Evolutionary conservation across 176 grass and related monocot genomes (phyloP).

Genomic region (Echinochloa phyllopogon): DNA sequence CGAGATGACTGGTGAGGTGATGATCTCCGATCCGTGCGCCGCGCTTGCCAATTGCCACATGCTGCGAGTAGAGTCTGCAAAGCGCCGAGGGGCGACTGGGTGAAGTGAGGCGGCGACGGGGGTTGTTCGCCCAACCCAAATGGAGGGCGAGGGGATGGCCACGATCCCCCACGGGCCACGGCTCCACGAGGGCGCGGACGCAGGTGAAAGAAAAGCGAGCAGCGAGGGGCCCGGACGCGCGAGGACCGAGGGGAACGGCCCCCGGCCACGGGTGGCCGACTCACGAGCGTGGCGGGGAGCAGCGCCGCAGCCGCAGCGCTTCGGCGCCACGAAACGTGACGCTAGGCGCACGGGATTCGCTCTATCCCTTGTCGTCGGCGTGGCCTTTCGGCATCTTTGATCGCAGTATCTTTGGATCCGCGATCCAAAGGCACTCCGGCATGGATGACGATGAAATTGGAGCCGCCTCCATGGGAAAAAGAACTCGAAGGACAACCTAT

Average conservation of each 20-base stretch:
- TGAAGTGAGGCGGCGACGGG: background rate
- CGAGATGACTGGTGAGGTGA: background rate
- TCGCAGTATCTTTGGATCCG: background rate
- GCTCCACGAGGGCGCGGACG: background rate
- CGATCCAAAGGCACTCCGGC: background rate
- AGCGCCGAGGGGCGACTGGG: background rate
- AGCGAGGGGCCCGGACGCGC: background rate
- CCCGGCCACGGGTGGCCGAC: background rate
- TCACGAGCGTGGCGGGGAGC: background rate
- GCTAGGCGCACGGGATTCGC: constrained; percentile 22
- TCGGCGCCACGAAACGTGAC: constrained; percentile 7
- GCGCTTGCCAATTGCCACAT: background rate
- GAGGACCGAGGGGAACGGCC: background rate
- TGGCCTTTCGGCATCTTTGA: background rate
- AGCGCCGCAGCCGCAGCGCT: background rate
- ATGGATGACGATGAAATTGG: background rate
- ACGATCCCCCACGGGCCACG: background rate
- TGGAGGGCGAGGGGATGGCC: background rate
- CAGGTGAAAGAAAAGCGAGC: too few species aligned
- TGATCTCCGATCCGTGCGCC: background rate
- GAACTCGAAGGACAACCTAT: background rate
- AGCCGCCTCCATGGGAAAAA: background rate
- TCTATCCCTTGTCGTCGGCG: background rate
- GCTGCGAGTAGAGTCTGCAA: background rate
- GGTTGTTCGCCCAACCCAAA: background rate